Evolutionary conservation across 2,329 filamentous ascomycete genomes (phyloP).

Genomic region (Colletotrichum ledebouriae): DNA sequence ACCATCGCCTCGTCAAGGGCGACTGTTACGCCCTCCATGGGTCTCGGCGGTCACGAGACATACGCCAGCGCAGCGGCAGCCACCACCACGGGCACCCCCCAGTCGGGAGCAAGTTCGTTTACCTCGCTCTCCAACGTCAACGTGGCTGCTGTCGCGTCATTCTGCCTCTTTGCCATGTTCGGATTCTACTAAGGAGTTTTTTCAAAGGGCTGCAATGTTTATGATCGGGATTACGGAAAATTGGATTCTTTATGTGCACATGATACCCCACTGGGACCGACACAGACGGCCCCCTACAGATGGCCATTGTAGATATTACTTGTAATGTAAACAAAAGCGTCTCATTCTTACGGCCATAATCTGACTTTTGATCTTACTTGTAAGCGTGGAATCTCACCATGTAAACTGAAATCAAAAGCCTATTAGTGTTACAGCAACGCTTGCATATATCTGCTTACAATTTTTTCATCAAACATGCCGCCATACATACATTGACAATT

Average conservation of each 20-base stretch:
- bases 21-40: constrained; percentile 45
- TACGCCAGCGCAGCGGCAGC: constrained; percentile 43
- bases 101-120: constrained; percentile 28
- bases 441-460: no score
- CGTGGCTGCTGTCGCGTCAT: constrained; percentile 20
- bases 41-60: constrained; percentile 55
- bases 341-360: constrained; percentile 27
- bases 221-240: constrained; percentile 35
- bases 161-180: constrained; percentile 30
- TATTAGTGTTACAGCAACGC: no score
- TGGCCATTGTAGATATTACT: constrained; percentile 38
- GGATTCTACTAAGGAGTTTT: constrained; percentile 30
- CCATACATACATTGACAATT: no score
- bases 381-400: neutral
- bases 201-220: constrained; percentile 7
- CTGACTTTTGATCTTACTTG: neutral
- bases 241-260: constrained; percentile 43
- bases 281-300: constrained; percentile 36
- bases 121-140: constrained; percentile 17
- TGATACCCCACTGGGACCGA: constrained; percentile 46
- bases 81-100: constrained; percentile 8
- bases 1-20: constrained; percentile 30
- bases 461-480: no score
- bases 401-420: no score
- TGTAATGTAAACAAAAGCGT: constrained; percentile 41